phyloP scores from a whole-genome alignment of 2,329 filamentous ascomycete genomes.

The Rachicladosporium sp. region DNA sequence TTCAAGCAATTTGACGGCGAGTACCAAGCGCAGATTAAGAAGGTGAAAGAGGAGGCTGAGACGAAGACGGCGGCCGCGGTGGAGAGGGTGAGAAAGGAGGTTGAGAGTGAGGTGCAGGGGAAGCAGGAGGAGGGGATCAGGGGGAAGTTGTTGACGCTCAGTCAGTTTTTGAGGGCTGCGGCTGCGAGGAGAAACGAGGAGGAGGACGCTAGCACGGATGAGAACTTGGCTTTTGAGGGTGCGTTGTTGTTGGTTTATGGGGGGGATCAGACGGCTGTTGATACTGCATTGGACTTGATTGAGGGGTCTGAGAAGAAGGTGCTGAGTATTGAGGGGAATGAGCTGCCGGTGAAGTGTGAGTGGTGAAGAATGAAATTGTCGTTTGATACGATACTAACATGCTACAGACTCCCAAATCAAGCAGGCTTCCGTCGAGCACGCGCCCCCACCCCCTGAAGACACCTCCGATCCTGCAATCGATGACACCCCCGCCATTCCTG shows the following conservation, averaged over 20 bases:
- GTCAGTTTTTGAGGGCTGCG: slow-evolving; percentile 69
- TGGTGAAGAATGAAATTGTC: slow-evolving; percentile 7
- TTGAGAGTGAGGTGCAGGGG: slow-evolving; percentile 41
- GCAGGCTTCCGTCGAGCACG: slow-evolving; percentile 31
- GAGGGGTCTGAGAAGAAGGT: slow-evolving; percentile 58
- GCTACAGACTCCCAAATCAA: slow-evolving; percentile 25
- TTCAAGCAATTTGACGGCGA: slow-evolving; percentile 67
- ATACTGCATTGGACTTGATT: slow-evolving; percentile 65
- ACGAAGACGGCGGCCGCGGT: slow-evolving; percentile 45
- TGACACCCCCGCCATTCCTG: slow-evolving; percentile 31
- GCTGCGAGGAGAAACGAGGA: slow-evolving; percentile 61
- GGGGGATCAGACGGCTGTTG: slow-evolving; percentile 62
- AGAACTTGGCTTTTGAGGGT: slow-evolving; percentile 71
- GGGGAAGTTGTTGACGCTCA: slow-evolving; percentile 56
- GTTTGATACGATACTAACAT: slow-evolving; percentile 1
- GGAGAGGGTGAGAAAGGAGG: slow-evolving; percentile 41
- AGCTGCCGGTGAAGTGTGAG: slow-evolving; percentile 61
- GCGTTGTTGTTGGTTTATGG: slow-evolving; percentile 67
- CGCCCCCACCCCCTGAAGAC: slow-evolving; percentile 43
- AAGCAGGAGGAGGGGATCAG: slow-evolving; percentile 38
- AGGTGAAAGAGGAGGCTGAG: slow-evolving; percentile 45
- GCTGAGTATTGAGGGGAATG: slow-evolving; percentile 50
- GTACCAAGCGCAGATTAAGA: slow-evolving; percentile 48
- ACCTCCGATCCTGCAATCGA: slow-evolving; percentile 29
- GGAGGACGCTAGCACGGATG: slow-evolving; percentile 54